phyloP scores from a whole-genome alignment of 305 asterid genomes.

The Nicotiana rustica region DNA sequence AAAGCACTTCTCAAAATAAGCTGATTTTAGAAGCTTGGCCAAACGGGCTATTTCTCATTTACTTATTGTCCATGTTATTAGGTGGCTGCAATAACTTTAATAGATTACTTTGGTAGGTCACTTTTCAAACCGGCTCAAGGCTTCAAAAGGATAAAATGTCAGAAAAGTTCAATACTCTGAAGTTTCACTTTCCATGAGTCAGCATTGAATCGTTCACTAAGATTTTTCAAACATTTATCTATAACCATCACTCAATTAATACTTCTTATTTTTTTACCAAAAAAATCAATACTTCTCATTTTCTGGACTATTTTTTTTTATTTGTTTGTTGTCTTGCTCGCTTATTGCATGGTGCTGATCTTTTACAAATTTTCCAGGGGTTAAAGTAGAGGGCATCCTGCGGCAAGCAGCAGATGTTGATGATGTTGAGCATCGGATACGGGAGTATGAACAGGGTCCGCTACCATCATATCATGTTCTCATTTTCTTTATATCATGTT shows the following conservation, averaged over 20 bases:
- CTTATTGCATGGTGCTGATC: slow-evolving; percentile 43
- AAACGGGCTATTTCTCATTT: background rate
- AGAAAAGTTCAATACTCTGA: background rate
- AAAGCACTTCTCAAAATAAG: no score
- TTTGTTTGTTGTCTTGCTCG: slow-evolving; percentile 18
- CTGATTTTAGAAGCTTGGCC: no score
- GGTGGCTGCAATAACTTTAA: background rate
- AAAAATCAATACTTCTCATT: slow-evolving; percentile 11
- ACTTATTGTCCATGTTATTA: background rate
- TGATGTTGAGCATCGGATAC: slow-evolving; percentile 89
- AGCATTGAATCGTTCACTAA: background rate
- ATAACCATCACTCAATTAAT: slow-evolving; percentile 20
- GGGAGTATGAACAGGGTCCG: slow-evolving; percentile 94
- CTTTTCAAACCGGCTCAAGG: slow-evolving; percentile 12
- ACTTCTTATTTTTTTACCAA: slow-evolving; percentile 7
- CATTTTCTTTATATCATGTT: background rate
- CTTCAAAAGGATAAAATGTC: slow-evolving; percentile 26
- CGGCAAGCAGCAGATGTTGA: slow-evolving; percentile 99
- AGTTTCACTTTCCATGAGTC: slow-evolving; percentile 12
- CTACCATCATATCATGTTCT: background rate
- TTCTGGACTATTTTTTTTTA: background rate
- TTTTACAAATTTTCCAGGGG: slow-evolving; percentile 60
- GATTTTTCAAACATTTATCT: background rate
- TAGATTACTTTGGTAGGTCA: background rate
- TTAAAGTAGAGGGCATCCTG: slow-evolving; percentile 91